These are phyloP conservation scores for Phytophthora cryptogea DNA, from an alignment of 352 stramenopile species.

Conservation along the genomic window DNA sequence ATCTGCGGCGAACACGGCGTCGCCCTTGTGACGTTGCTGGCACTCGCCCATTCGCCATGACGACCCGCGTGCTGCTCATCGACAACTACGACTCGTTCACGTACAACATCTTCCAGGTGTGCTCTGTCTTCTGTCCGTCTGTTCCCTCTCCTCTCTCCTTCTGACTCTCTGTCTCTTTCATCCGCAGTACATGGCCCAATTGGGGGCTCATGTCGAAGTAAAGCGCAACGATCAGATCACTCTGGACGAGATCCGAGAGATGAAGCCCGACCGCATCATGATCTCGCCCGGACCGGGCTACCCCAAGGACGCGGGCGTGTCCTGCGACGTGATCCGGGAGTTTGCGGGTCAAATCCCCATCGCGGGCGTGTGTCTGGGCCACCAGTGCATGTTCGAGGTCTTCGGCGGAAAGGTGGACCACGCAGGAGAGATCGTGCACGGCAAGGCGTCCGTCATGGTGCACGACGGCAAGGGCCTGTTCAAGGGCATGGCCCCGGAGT, in stretches of 20 bases:
- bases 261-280: slow-evolving; percentile 86
- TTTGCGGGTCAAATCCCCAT: slow-evolving; percentile 87
- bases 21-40: neutral
- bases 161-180: neutral
- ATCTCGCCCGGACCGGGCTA: slow-evolving; percentile 87
- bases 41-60: slow-evolving; percentile 27
- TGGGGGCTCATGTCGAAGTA: slow-evolving; percentile 81
- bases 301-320: slow-evolving; percentile 83
- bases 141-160: slow-evolving; percentile 1
- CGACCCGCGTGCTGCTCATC: slow-evolving; percentile 83
- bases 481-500: slow-evolving; percentile 76
- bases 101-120: slow-evolving; percentile 90
- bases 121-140: slow-evolving; percentile 1
- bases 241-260: slow-evolving; percentile 72
- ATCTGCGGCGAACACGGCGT: slow-evolving; percentile 8
- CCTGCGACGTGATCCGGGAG: slow-evolving; percentile 80
- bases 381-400: slow-evolving; percentile 90
- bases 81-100: slow-evolving; percentile 93
- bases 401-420: slow-evolving; percentile 86
- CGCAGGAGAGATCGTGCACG: slow-evolving; percentile 88
- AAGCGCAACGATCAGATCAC: slow-evolving; percentile 87
- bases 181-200: slow-evolving; percentile 80
- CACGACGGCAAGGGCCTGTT: slow-evolving; percentile 88
- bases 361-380: slow-evolving; percentile 80
- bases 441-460: slow-evolving; percentile 84